Conservation (phyloP, 352 stramenopile species). For the Phytophthora pini region DNA sequence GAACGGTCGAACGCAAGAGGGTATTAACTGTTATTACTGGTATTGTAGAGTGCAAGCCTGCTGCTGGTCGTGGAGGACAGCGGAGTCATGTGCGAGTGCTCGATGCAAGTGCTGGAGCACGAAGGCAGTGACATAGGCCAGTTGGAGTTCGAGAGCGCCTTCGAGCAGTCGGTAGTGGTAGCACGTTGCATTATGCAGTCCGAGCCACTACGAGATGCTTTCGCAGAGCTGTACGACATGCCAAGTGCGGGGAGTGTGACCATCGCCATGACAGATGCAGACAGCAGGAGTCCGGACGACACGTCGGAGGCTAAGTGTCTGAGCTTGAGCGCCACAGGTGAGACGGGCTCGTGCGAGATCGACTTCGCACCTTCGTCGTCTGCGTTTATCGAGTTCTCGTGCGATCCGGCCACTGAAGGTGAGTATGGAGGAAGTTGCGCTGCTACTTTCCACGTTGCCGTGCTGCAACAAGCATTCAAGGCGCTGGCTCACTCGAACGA, state of each 20-base stretch:
- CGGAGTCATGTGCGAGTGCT: slow-evolving; percentile 86
- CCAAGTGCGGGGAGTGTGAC: slow-evolving; percentile 81
- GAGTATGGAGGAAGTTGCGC: slow-evolving; percentile 36
- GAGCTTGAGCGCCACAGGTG: slow-evolving; percentile 72
- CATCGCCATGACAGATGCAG: slow-evolving; percentile 65
- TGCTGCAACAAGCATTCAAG: slow-evolving; percentile 87
- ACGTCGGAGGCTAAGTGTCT: slow-evolving; percentile 46
- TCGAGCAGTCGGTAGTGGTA: slow-evolving; percentile 77
- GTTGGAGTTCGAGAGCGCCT: slow-evolving; percentile 80
- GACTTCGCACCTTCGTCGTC: slow-evolving; percentile 71
- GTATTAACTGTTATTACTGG: not conserved
- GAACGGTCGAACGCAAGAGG: not conserved
- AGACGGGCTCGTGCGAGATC: slow-evolving; percentile 84
- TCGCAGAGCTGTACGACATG: slow-evolving; percentile 84
- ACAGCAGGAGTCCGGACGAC: slow-evolving; percentile 19
- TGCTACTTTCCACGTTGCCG: slow-evolving; percentile 80
- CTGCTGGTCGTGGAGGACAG: slow-evolving; percentile 82
- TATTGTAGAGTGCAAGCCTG: slow-evolving; percentile 56
- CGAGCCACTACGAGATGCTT: slow-evolving; percentile 79
- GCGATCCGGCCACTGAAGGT: slow-evolving; percentile 30
- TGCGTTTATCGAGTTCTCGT: slow-evolving; percentile 88
- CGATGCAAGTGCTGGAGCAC: slow-evolving; percentile 81
- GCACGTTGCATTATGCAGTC: slow-evolving; percentile 87
- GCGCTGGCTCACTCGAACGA: slow-evolving; percentile 78
- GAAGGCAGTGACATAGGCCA: slow-evolving; percentile 75